Percentiles rank a stretch among this genome's conserved stretches.
Evolutionary conservation across 805 yeast genomes (phyloP).

Genomic region (Sugiyamaella chiloensis): DNA sequence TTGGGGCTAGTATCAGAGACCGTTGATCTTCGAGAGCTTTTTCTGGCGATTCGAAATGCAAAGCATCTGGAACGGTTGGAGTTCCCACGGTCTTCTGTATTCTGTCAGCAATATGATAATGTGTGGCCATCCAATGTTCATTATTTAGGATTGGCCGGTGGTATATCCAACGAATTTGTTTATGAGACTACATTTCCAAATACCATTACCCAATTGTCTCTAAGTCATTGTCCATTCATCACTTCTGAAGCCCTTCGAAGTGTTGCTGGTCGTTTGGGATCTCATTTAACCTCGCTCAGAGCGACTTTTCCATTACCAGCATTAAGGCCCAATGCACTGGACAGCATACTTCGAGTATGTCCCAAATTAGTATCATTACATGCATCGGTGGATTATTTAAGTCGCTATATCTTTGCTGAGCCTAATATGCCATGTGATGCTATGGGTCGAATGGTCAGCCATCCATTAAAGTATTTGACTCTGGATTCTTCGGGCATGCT

Average conservation of each 20-base stretch:
- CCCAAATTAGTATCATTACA: slow-evolving; percentile 64
- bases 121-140: slow-evolving; percentile 80
- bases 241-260: slow-evolving; percentile 61
- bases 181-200: slow-evolving; percentile 66
- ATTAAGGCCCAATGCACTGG: slow-evolving; percentile 64
- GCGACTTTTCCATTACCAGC: slow-evolving; percentile 90
- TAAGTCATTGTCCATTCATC: slow-evolving; percentile 84
- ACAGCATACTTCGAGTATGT: slow-evolving; percentile 69
- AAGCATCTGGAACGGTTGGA: slow-evolving; percentile 67
- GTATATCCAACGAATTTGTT: slow-evolving; percentile 79
- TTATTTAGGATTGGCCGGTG: slow-evolving; percentile 80
- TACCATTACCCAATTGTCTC: slow-evolving; percentile 65
- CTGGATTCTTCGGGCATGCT: slow-evolving; percentile 79
- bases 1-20: slow-evolving; percentile 87
- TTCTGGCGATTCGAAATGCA: slow-evolving; percentile 65
- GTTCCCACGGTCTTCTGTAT: slow-evolving; percentile 84
- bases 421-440: slow-evolving; percentile 23
- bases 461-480: slow-evolving; percentile 58
- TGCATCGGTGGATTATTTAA: slow-evolving; percentile 75
- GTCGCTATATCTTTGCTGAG: slow-evolving; percentile 42
- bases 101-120: slow-evolving; percentile 49
- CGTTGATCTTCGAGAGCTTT: slow-evolving; percentile 75
- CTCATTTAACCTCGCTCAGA: slow-evolving; percentile 55
- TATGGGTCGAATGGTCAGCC: slow-evolving; percentile 37
- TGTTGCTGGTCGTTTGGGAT: slow-evolving; percentile 63